Evolutionary conservation across 768 basidiomycete genomes (phyloP).

Genomic region (Peribolospora kevripleyi): DNA sequence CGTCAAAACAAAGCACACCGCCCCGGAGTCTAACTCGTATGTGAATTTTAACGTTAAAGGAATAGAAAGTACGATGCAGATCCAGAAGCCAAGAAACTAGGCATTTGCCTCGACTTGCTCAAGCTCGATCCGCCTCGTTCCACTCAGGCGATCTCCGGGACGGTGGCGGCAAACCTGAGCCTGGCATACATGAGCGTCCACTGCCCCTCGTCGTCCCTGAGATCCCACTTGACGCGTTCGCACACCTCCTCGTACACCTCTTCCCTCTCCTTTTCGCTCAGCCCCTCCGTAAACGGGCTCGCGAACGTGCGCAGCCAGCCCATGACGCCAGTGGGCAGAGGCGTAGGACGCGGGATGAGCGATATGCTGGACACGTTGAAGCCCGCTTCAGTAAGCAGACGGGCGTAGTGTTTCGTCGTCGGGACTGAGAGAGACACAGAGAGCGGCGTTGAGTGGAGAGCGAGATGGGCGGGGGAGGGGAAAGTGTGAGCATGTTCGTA

Average conservation of each 20-base stretch:
- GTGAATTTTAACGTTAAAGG: too few species aligned
- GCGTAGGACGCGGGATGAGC: slow-evolving; percentile 19
- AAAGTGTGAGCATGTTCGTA: slow-evolving; percentile 14
- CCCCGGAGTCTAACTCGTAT: too few species aligned
- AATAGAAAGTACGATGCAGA: too few species aligned
- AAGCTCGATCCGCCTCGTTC: too few species aligned
- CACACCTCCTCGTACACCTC: slow-evolving; percentile 29
- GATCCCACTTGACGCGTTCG: slow-evolving; percentile 4
- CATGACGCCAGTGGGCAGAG: slow-evolving; percentile 17
- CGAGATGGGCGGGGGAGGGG: slow-evolving; percentile 29
- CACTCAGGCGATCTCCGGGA: background rate
- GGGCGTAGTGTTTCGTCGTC: background rate
- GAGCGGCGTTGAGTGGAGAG: slow-evolving; percentile 25
- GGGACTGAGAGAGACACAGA: background rate
- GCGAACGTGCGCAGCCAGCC: slow-evolving; percentile 50
- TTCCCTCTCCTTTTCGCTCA: slow-evolving; percentile 32
- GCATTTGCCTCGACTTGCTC: too few species aligned
- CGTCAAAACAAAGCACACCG: too few species aligned
- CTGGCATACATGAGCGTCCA: slow-evolving; percentile 55
- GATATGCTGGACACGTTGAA: slow-evolving; percentile 8
- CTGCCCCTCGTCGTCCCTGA: slow-evolving; percentile 18
- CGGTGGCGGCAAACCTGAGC: slow-evolving; percentile 34
- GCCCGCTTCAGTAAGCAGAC: slow-evolving; percentile 9
- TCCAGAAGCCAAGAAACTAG: too few species aligned
- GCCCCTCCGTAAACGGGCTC: slow-evolving; percentile 31